These are phyloP conservation scores for Umbelopsis ramanniana DNA, from an alignment of 192 early-diverging fungal genomes.

Conservation along the genomic window DNA sequence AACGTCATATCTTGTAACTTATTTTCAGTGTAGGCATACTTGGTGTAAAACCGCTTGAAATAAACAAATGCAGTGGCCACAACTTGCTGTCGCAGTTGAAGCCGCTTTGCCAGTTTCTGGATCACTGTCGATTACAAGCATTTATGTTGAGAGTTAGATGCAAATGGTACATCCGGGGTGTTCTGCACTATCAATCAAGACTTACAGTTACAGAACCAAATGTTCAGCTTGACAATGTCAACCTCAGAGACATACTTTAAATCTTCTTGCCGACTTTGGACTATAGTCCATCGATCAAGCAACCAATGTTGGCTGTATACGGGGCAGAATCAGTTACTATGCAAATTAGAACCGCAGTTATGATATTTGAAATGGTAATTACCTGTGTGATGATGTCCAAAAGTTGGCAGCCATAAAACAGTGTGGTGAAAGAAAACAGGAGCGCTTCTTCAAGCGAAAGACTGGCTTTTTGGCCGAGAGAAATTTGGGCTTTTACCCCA, in stretches of 20 bases:
- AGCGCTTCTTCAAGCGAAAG: neutral
- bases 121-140: conserved; percentile 62
- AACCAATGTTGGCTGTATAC: conserved; percentile 62
- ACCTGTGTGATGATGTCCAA: conserved; percentile 75
- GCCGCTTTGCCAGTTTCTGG: conserved; percentile 68
- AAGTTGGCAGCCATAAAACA: conserved; percentile 71
- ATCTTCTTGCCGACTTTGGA: conserved; percentile 57
- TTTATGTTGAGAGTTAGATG: conserved; percentile 1
- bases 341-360: neutral
- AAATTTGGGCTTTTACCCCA: neutral
- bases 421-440: neutral
- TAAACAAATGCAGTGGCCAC: conserved; percentile 85
- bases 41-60: conserved; percentile 89
- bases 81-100: conserved; percentile 80
- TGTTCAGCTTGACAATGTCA: conserved; percentile 61
- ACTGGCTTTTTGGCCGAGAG: neutral
- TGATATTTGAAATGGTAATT: conserved; percentile 19
- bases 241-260: conserved; percentile 53
- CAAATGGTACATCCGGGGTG: neutral
- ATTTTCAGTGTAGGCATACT: conserved; percentile 48
- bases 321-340: neutral
- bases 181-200: neutral
- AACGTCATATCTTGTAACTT: no score
- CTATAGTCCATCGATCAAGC: conserved; percentile 54
- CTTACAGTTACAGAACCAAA: conserved; percentile 69